Base-by-base conservation (phyloP, 148 eudicot species). In the Agrostemma githago region DNA sequence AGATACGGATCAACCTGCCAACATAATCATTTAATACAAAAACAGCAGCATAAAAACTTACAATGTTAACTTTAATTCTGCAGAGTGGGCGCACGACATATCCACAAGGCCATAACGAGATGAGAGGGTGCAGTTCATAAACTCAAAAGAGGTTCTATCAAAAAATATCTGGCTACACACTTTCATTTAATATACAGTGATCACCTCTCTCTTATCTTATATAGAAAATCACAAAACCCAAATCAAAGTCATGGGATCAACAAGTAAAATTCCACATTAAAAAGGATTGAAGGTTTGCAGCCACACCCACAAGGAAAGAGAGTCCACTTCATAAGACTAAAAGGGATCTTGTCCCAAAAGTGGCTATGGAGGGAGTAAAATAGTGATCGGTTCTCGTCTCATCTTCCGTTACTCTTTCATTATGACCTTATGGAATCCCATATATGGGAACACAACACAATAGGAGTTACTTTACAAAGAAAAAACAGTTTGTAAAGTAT, bases 1-100 rank as follows among this genome's bases (percentile, higher is more conserved):
- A 92, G 91, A 70, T 86, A 87, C 74, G 97, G 97, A 87, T 92
- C 97, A 79, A 79, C 85, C 97, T 92, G 86, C 74, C 14, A 58
- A 26, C 76, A 79, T 58, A 79, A 74, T 70, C 44, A 70, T 53
- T 58, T 12, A 69, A 60, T 66, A 67, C 38, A 20, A 76, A 37
- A 46, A 73, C 38, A 71, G 26, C 20, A 9, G 6, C 41, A 74
- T 34, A 34, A 17, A 57, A 26, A 14, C 60, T 15, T 16, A 19
- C 42, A 66, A 68, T n/a, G 37, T 19, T 59, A 65, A 34, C 2
- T 9, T 46, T 44, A 44, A 57, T 12, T 43, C 6, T 43, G 56
- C 54, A 2, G 54, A 48, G 53, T 46, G 53, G 53, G 11, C 53
- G 53, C 53, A 46, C 53, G n/a, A n/a, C n/a, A n/a, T n/a, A n/a